phyloP scores from a whole-genome alignment of 176 grass and related monocot species.

The Oryza meridionalis region DNA sequence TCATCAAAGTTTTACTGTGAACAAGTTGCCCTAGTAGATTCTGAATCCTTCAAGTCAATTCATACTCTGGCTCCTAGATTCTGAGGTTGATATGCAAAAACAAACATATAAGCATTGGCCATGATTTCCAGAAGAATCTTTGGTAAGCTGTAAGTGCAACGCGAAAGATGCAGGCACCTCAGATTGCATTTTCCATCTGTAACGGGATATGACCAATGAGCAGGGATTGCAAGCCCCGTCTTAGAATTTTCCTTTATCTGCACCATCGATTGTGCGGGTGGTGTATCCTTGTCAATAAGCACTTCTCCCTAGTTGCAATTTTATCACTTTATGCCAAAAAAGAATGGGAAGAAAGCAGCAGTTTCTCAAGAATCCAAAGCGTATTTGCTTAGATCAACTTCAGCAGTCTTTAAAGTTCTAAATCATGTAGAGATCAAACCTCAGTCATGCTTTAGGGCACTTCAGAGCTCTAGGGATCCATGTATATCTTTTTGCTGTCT shows the following conservation, averaged over 20 bases:
- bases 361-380: constrained; percentile 21
- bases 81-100: background rate
- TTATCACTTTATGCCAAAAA: background rate
- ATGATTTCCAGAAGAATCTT: constrained; percentile 24
- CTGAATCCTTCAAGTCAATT: background rate
- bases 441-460: constrained; percentile 9
- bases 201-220: background rate
- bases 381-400: constrained; percentile 13
- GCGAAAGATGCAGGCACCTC: constrained; percentile 11
- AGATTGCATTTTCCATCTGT: background rate
- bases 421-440: background rate
- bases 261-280: background rate
- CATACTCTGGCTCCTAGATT: background rate
- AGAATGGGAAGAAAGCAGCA: background rate
- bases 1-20: constrained; percentile 9
- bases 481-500: constrained; percentile 16
- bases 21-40: background rate
- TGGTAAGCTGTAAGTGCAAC: constrained; percentile 12
- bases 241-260: constrained; percentile 8
- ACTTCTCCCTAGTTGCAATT: background rate
- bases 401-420: constrained; percentile 1
- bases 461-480: constrained; percentile 26
- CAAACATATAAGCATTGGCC: background rate
- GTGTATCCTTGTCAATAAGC: constrained; percentile 19
- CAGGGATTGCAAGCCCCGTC: constrained; percentile 35